phyloP scores from a whole-genome alignment of 2,329 filamentous ascomycete genomes.

The Leptographium flavum region DNA sequence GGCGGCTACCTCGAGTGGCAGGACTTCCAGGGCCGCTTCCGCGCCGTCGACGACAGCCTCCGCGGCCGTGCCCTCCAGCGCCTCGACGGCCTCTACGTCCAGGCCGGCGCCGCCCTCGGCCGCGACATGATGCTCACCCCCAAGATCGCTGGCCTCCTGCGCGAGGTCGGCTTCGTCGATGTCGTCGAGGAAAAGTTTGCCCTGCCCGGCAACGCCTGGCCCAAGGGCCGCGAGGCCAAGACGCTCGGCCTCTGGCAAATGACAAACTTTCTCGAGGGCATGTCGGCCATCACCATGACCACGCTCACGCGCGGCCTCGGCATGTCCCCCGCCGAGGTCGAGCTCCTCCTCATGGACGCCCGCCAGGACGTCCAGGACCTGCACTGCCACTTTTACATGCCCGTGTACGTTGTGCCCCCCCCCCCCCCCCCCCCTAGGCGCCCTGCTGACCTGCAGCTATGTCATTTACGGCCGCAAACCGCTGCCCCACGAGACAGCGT shows the following conservation, averaged over 20 bases:
- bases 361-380: conserved; percentile 11
- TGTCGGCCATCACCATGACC: conserved; percentile 16
- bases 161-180: conserved; percentile 18
- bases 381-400: conserved; percentile 12
- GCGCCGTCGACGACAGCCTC: conserved; percentile 19
- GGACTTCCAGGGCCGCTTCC: conserved; percentile 19
- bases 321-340: conserved; percentile 14
- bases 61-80: conserved; percentile 17
- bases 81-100: conserved; percentile 17
- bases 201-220: conserved; percentile 17
- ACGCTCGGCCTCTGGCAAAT: conserved; percentile 16
- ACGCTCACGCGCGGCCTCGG: conserved; percentile 14
- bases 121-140: conserved; percentile 18
- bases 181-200: conserved; percentile 16
- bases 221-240: conserved; percentile 14
- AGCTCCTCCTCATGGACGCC: conserved; percentile 13
- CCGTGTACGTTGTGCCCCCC: conserved; percentile 7
- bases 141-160: conserved; percentile 15
- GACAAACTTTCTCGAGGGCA: conserved; percentile 16
- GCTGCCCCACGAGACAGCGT: neutral
- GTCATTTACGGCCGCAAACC: conserved; percentile 1
- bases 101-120: conserved; percentile 16
- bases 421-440: neutral
- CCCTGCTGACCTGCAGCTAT: neutral
- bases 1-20: conserved; percentile 23